Evolutionary conservation across 2,329 filamentous ascomycete species (phyloP).

Genomic region (Paracamarosporium sp.): DNA sequence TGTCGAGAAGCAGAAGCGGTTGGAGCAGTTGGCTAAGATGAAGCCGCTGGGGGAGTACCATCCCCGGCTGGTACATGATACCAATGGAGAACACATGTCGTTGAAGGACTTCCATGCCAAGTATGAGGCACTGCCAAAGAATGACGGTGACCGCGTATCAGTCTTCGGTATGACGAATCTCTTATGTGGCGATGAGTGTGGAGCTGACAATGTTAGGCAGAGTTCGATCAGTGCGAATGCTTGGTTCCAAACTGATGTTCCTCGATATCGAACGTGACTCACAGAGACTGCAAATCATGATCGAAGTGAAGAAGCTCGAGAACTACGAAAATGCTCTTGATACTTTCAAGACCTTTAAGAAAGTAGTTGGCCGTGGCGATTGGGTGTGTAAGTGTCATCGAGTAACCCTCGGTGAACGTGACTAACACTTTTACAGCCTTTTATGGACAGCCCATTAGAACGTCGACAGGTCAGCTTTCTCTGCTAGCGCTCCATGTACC

Average conservation of each 20-base stretch:
- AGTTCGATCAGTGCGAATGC: slow-evolving; percentile 72
- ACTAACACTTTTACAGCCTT: slow-evolving; percentile 58
- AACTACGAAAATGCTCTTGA: slow-evolving; percentile 45
- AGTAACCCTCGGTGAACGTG: slow-evolving; percentile 1
- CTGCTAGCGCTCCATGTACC: slow-evolving; percentile 74
- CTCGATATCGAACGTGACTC: slow-evolving; percentile 79
- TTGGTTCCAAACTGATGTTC: slow-evolving; percentile 82
- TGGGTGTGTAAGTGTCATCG: slow-evolving; percentile 71
- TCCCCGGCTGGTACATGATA: slow-evolving; percentile 53
- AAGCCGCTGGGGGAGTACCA: slow-evolving; percentile 61
- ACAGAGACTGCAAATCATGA: slow-evolving; percentile 75
- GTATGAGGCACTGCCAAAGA: slow-evolving; percentile 35
- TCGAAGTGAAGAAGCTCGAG: slow-evolving; percentile 66
- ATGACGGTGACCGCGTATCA: slow-evolving; percentile 35
- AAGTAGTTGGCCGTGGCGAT: slow-evolving; percentile 79
- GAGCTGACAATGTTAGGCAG: slow-evolving; percentile 65
- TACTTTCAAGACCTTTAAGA: slow-evolving; percentile 66
- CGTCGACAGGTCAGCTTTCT: slow-evolving; percentile 76
- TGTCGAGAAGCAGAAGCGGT: slow-evolving; percentile 59
- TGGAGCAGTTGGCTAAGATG: slow-evolving; percentile 60
- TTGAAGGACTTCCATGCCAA: slow-evolving; percentile 38
- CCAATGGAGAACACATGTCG: slow-evolving; percentile 25
- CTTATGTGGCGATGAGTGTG: background rate
- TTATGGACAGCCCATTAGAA: slow-evolving; percentile 73
- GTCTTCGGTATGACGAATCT: slow-evolving; percentile 40